phyloP scores from a whole-genome alignment of 768 basidiomycete species.

The Naematelia aurantialba region DNA sequence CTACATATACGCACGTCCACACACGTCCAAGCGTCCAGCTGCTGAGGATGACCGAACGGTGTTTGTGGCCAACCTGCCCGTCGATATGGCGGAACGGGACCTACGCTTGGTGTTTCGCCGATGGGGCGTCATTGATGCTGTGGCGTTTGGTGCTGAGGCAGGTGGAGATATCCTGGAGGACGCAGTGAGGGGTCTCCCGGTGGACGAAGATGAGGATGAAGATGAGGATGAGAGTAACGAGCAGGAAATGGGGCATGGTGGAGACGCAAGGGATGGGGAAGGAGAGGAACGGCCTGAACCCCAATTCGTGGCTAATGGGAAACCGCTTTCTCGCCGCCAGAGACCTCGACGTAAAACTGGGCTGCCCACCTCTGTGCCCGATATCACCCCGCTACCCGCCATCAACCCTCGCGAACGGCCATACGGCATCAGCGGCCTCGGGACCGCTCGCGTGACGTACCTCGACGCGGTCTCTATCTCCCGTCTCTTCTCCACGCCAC shows the following conservation, averaged over 20 bases:
- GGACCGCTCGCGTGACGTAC: slow-evolving; percentile 67
- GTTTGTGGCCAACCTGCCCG: slow-evolving; percentile 83
- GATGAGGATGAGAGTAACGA: slow-evolving; percentile 32
- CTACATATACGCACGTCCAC: slow-evolving; percentile 71
- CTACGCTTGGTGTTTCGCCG: slow-evolving; percentile 70
- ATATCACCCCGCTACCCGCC: slow-evolving; percentile 62
- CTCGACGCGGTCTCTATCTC: slow-evolving; percentile 69
- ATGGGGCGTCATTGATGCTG: slow-evolving; percentile 71
- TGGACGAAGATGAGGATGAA: slow-evolving; percentile 35
- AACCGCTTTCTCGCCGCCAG: slow-evolving; percentile 17
- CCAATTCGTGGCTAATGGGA: slow-evolving; percentile 17
- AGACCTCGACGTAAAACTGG: slow-evolving; percentile 45
- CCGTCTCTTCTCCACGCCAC: slow-evolving; percentile 56
- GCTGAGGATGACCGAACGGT: slow-evolving; percentile 66
- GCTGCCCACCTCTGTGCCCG: slow-evolving; percentile 51
- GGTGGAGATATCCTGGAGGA: slow-evolving; percentile 51
- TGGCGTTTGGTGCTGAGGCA: slow-evolving; percentile 57
- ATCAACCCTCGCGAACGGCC: slow-evolving; percentile 58
- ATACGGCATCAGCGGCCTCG: slow-evolving; percentile 55
- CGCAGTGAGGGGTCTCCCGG: slow-evolving; percentile 22
- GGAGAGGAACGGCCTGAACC: slow-evolving; percentile 50
- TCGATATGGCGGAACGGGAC: slow-evolving; percentile 80
- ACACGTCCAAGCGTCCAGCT: slow-evolving; percentile 44
- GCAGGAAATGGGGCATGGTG: slow-evolving; percentile 22
- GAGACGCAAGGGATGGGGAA: slow-evolving; percentile 22